Evolutionary conservation across 2,329 filamentous ascomycete species (phyloP), one percentile per base, ranked within the genome.

Genomic region (Alternaria brassicae): DNA sequence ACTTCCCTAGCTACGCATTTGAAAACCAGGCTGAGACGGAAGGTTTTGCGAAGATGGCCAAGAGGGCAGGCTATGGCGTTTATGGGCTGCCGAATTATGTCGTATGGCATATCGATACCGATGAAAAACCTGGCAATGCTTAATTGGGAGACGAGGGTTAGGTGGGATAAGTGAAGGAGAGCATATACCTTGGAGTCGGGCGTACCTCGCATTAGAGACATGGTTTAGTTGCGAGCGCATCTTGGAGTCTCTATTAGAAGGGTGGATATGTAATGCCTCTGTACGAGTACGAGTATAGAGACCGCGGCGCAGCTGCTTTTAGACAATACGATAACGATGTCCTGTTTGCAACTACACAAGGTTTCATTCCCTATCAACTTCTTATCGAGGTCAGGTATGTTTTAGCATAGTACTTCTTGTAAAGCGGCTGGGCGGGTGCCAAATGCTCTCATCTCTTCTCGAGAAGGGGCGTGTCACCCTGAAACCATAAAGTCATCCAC

Each of bases 1-100:
- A 99, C 80, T 99, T 99, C 79, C 95, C 95, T 8, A 89, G 88
- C 76, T 99, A 99, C 74, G 86, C 95, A 3, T 99, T 99, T 77
- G 95, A 99, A 78, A 98, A 99, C 79, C 95, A 99, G 81, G 95
- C 95, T 65, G 95, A 99, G 80, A 99, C 95, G 4, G 95, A 99
- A 81, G 95, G 95, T 6, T 99, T 99, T 74, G 95, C 95, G 36
- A 97, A 96, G 79, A 99, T 99, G 95, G 95, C 95, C 60, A 97
- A 96, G 82, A 86, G 93, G 64, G 95, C 95, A 17, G 95, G 95
- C 42, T 98, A 97, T 77, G 86, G 92, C 73, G 95, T 99, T 25
- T 87, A 92, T 68, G 95, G 95, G 44, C 83, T 99, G 56, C 95
- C 94, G 40, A 99, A 99, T 78, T 99, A 99, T 77, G 89, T 99